Evolutionary conservation across 2,329 filamentous ascomycete genomes (phyloP).

Genomic region (Apiospora aurea): DNA sequence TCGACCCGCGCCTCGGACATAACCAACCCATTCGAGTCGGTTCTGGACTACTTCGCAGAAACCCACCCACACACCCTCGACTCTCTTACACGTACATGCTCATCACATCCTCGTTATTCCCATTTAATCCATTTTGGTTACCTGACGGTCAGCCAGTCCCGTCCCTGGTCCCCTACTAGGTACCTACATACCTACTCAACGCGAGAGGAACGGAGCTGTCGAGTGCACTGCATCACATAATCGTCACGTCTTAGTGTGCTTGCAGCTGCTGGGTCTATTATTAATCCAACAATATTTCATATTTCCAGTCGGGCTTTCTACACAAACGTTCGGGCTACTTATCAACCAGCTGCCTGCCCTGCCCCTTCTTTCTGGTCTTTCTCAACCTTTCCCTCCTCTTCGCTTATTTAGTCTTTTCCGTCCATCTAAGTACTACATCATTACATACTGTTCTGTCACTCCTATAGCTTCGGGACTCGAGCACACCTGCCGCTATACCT

Average conservation of each 20-base stretch:
- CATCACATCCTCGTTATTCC: conserved; percentile 17
- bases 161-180: conserved; percentile 7
- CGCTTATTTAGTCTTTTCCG: conserved; percentile 28
- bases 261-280: conserved; percentile 38
- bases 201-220: neutral
- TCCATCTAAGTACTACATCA: conserved; percentile 5
- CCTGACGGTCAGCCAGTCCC: neutral
- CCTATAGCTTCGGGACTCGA: conserved; percentile 3
- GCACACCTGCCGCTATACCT: neutral
- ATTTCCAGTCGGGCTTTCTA: conserved; percentile 25
- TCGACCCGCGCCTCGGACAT: conserved; percentile 25
- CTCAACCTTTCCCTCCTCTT: conserved; percentile 22
- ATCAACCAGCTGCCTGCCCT: conserved; percentile 11
- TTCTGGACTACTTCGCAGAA: conserved; percentile 35
- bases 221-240: conserved; percentile 40
- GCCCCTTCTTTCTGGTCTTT: neutral
- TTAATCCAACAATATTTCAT: conserved; percentile 41
- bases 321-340: neutral
- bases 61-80: conserved; percentile 16
- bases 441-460: neutral
- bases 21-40: conserved; percentile 34
- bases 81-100: conserved; percentile 11
- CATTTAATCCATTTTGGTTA: conserved; percentile 14
- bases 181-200: neutral
- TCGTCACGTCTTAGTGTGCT: conserved; percentile 39